phyloP scores from a whole-genome alignment of 768 basidiomycete species.

The Sporobolomyces phaffii region DNA sequence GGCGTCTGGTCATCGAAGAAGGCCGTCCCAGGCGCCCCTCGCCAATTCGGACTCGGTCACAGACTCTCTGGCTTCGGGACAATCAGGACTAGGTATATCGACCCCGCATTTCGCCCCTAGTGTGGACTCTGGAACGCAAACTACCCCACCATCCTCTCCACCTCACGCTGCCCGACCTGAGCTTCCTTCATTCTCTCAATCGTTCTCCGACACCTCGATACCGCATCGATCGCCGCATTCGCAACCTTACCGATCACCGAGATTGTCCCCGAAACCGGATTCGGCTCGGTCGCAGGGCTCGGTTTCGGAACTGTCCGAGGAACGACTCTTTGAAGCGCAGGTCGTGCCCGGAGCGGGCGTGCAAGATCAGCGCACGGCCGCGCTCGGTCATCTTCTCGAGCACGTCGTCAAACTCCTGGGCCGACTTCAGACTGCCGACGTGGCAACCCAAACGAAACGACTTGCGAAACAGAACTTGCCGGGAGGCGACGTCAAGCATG shows the following conservation, averaged over 20 bases:
- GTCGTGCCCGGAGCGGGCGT: not conserved
- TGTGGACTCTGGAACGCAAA: slow-evolving; percentile 22
- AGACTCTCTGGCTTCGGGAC: not conserved
- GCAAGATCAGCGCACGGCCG: slow-evolving; percentile 38
- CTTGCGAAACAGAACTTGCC: slow-evolving; percentile 84
- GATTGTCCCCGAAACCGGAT: not conserved
- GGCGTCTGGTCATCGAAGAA: slow-evolving; percentile 1
- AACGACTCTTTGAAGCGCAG: not conserved
- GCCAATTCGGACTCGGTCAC: not conserved
- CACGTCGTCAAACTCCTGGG: slow-evolving; percentile 60
- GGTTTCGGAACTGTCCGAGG: slow-evolving; percentile 13
- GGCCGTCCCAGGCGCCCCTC: slow-evolving; percentile 7
- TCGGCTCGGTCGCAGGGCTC: slow-evolving; percentile 7
- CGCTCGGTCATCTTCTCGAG: slow-evolving; percentile 47
- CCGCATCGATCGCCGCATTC: not conserved
- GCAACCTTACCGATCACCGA: not conserved
- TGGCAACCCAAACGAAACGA: slow-evolving; percentile 77
- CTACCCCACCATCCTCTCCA: slow-evolving; percentile 9
- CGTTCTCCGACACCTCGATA: not conserved
- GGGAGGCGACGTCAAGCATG: slow-evolving; percentile 64
- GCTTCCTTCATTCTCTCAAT: not conserved
- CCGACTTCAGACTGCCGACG: slow-evolving; percentile 67
- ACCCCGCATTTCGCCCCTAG: not conserved
- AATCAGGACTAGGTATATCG: not conserved
- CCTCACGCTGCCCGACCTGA: not conserved